These are phyloP conservation scores for Sporothrix schenckii DNA, from an alignment of 2,329 filamentous ascomycete genomes.

Conservation along the genomic window DNA sequence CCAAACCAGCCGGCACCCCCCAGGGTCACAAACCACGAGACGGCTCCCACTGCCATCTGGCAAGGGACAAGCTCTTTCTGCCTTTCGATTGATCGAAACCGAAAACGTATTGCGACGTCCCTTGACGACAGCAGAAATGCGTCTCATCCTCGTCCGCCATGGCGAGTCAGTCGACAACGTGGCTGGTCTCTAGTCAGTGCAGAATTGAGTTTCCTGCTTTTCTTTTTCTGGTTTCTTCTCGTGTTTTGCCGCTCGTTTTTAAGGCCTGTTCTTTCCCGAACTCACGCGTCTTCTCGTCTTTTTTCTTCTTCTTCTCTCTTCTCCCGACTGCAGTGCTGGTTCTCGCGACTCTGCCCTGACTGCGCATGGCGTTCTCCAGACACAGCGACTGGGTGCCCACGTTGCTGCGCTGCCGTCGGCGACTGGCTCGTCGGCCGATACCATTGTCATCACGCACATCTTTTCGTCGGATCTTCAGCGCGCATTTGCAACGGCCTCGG, in stretches of 20 bases:
- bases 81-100: conserved; percentile 3
- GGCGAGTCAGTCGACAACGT: conserved; percentile 92
- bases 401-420: conserved; percentile 48
- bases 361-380: conserved; percentile 78
- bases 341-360: conserved; percentile 79
- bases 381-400: conserved; percentile 68
- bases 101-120: not conserved
- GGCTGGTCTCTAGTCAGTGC: conserved; percentile 66
- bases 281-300: conserved; percentile 18
- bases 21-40: not conserved
- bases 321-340: conserved; percentile 61
- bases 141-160: conserved; percentile 78
- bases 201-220: conserved; percentile 37
- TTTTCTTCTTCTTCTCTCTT: conserved; percentile 41
- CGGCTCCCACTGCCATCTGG: not conserved
- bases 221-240: conserved; percentile 11
- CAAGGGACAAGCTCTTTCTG: conserved; percentile 8
- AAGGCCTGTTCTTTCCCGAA: not conserved
- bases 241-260: conserved; percentile 19
- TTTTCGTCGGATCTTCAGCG: conserved; percentile 80
- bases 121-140: conserved; percentile 48
- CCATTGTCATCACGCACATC: conserved; percentile 58
- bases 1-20: not conserved
- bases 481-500: conserved; percentile 70
- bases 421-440: conserved; percentile 59